These are phyloP conservation scores for Salix exigua DNA, from an alignment of 345 rosid species.

Conservation along the genomic window DNA sequence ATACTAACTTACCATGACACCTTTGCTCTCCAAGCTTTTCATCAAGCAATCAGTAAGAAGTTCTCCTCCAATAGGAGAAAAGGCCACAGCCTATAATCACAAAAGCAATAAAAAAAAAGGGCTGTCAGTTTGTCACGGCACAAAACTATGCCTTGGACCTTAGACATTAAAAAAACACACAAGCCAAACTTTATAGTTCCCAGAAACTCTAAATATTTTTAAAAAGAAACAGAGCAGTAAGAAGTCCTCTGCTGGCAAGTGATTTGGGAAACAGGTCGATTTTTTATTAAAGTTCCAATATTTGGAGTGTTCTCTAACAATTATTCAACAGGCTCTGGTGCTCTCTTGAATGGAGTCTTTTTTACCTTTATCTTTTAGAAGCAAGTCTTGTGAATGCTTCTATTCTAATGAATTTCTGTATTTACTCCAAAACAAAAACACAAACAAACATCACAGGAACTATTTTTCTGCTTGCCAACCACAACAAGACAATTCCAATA, in stretches of 20 bases:
- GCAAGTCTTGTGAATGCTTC: not conserved
- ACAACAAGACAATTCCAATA: not conserved
- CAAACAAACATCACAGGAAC: not conserved
- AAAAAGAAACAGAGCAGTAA: not conserved
- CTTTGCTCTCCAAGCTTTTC: slow-evolving; percentile 97
- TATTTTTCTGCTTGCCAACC: not conserved
- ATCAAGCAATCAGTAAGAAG: slow-evolving; percentile 87
- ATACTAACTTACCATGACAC: slow-evolving; percentile 58
- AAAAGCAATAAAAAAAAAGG: slow-evolving; percentile 9
- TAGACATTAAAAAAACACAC: not conserved
- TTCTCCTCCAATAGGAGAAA: slow-evolving; percentile 94
- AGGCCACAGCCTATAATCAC: slow-evolving; percentile 55
- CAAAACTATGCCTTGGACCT: not conserved
- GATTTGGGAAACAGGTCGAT: not conserved
- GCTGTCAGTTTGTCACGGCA: not conserved
- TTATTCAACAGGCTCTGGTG: not conserved
- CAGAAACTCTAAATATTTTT: not conserved
- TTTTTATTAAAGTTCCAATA: not conserved
- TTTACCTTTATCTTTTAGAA: not conserved
- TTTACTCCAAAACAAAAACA: not conserved
- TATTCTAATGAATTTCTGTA: not conserved
- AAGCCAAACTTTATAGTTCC: not conserved
- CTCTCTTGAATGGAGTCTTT: not conserved
- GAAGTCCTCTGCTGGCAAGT: not conserved
- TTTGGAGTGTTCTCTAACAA: not conserved